Conservation (phyloP, 2,329 filamentous ascomycete genomes). For the Exophiala alcalophila region DNA sequence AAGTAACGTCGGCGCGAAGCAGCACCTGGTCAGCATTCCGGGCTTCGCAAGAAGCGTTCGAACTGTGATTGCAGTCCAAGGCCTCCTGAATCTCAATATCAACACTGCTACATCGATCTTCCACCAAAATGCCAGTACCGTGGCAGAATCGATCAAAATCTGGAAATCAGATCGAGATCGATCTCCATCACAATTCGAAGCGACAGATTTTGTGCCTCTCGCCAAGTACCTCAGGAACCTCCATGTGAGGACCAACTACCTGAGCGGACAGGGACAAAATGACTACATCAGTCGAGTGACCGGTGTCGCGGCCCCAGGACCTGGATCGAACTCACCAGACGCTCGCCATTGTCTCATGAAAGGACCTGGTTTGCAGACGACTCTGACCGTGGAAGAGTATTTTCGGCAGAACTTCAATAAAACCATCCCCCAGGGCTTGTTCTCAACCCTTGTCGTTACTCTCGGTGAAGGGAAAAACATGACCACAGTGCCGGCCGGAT, state of each 20-base stretch:
- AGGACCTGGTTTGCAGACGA: not conserved
- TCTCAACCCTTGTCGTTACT: constrained; percentile 3
- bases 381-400: not conserved
- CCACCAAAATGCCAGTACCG: constrained; percentile 4
- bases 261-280: not conserved
- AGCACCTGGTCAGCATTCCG: constrained; percentile 5
- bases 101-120: constrained; percentile 16
- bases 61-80: not conserved
- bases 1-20: no score
- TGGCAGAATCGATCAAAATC: constrained; percentile 11
- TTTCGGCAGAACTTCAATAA: no score
- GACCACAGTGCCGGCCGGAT: constrained; percentile 6
- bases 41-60: constrained; percentile 15
- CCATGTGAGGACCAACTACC: constrained; percentile 10
- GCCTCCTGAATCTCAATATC: constrained; percentile 15
- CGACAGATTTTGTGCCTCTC: no score
- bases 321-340: not conserved
- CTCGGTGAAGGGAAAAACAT: not conserved
- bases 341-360: not conserved
- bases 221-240: constrained; percentile 15
- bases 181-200: no score
- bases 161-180: no score
- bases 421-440: not conserved
- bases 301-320: not conserved
- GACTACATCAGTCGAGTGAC: not conserved